Conservation (phyloP, 192 early-diverging fungal species). For the Linderina pennispora region DNA sequence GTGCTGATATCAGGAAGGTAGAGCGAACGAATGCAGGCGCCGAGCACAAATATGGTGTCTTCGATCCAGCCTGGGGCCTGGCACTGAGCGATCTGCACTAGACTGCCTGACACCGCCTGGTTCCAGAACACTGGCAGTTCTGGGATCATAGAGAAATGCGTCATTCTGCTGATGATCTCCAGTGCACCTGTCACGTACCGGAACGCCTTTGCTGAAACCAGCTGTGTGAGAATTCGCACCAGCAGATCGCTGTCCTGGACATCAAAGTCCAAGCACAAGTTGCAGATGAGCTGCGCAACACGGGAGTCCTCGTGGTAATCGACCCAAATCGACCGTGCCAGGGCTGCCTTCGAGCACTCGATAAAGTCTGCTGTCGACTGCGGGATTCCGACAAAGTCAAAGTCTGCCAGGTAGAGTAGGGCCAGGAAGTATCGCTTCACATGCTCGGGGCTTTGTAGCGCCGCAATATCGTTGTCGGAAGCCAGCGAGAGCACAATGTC, state of each 20-base stretch:
- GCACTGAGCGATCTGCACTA: slow-evolving; percentile 2
- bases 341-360: slow-evolving; percentile 57
- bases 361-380: slow-evolving; percentile 55
- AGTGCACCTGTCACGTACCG: slow-evolving; percentile 52
- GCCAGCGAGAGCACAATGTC: slow-evolving; percentile 54
- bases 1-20: slow-evolving; percentile 21
- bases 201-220: slow-evolving; percentile 32
- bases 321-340: slow-evolving; percentile 65
- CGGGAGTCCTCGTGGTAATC: slow-evolving; percentile 52
- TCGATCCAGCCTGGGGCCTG: slow-evolving; percentile 7
- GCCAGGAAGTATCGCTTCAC: slow-evolving; percentile 51
- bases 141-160: slow-evolving; percentile 10
- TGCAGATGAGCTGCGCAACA: slow-evolving; percentile 60
- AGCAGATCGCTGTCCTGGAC: slow-evolving; percentile 57
- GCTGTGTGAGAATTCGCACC: slow-evolving; percentile 51
- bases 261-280: slow-evolving; percentile 64
- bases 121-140: slow-evolving; percentile 34
- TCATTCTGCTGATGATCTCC: slow-evolving; percentile 29
- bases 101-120: slow-evolving; percentile 12
- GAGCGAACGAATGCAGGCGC: slow-evolving; percentile 20
- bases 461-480: slow-evolving; percentile 39
- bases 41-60: slow-evolving; percentile 16
- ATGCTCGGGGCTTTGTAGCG: slow-evolving; percentile 18
- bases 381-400: slow-evolving; percentile 60
- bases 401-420: slow-evolving; percentile 64